Percentiles rank a stretch among this genome's conserved stretches.
These are phyloP conservation scores for Neonectria sp. DNA, from an alignment of 2,329 filamentous ascomycete species.

Conservation along the genomic window DNA sequence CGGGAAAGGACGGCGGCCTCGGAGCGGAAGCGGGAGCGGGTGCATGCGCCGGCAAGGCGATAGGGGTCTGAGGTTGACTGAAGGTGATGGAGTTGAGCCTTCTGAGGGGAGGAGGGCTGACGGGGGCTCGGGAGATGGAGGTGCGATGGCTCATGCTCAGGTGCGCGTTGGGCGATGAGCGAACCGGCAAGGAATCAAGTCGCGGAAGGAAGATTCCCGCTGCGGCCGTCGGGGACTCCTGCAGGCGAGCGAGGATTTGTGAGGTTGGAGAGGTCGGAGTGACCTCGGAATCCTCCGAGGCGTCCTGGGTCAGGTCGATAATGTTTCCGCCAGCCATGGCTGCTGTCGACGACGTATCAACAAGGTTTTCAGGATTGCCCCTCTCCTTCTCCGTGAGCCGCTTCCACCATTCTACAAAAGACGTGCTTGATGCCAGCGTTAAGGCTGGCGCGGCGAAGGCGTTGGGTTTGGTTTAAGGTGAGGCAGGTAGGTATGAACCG, in stretches of 20 bases:
- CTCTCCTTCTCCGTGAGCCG: slow-evolving; percentile 42
- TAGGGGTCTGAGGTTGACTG: slow-evolving; percentile 2
- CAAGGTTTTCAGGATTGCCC: slow-evolving; percentile 47
- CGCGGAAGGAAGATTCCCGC: slow-evolving; percentile 14
- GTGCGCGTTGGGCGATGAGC: slow-evolving; percentile 6
- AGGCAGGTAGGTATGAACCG: slow-evolving; percentile 6
- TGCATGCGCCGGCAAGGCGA: not conserved
- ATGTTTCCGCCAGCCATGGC: slow-evolving; percentile 25
- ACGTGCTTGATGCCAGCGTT: slow-evolving; percentile 19
- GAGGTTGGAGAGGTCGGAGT: not conserved
- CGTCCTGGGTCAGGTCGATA: slow-evolving; percentile 41
- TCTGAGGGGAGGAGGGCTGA: slow-evolving; percentile 50
- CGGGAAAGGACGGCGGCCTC: not conserved
- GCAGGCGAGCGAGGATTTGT: not conserved
- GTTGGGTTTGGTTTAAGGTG: slow-evolving; percentile 4
- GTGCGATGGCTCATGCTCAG: slow-evolving; percentile 10
- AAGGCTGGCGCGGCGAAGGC: slow-evolving; percentile 19
- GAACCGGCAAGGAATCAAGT: slow-evolving; percentile 26
- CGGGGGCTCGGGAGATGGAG: slow-evolving; percentile 33
- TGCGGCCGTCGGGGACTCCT: slow-evolving; percentile 4
- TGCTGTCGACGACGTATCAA: slow-evolving; percentile 37
- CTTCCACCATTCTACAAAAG: slow-evolving; percentile 44
- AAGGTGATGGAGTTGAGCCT: slow-evolving; percentile 33
- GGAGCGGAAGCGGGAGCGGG: not conserved
- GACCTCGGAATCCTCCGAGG: slow-evolving; percentile 34